A percentile compares a stretch with the other conserved stretches of the same genome.
Evolutionary conservation across 1,139 yeast species (phyloP).

Genomic region (Saccharomyces hybrid): DNA sequence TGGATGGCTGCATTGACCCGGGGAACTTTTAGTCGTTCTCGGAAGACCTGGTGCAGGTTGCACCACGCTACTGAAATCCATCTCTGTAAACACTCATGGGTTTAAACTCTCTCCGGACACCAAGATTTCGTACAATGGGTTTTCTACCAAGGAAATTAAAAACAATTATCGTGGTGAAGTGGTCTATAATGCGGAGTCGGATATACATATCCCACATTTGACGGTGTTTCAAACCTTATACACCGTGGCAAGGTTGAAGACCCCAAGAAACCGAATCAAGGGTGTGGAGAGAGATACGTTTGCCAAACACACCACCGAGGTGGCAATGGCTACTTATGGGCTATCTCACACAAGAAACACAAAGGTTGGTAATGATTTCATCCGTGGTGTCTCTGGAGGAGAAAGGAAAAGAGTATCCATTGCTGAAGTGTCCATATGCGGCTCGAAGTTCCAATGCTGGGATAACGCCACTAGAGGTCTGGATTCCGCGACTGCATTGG

Average conservation of each 20-base stretch:
- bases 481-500: conserved; percentile 73
- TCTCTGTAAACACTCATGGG: conserved; percentile 62
- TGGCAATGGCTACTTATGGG: conserved; percentile 38
- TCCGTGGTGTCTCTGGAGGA: conserved; percentile 40
- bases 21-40: conserved; percentile 62
- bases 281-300: conserved; percentile 33
- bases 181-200: conserved; percentile 42
- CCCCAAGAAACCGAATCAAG: conserved; percentile 33
- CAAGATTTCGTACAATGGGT: conserved; percentile 38
- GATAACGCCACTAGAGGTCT: conserved; percentile 72
- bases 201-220: conserved; percentile 42
- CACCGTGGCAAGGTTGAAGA: conserved; percentile 24
- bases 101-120: conserved; percentile 42
- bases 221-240: conserved; percentile 40
- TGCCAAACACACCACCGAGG: conserved; percentile 34
- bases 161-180: conserved; percentile 50
- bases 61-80: conserved; percentile 60
- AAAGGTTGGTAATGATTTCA: conserved; percentile 38
- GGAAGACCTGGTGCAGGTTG: conserved; percentile 82
- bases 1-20: conserved; percentile 62
- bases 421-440: conserved; percentile 39
- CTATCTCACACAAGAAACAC: conserved; percentile 37
- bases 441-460: conserved; percentile 51
- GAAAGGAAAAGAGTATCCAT: conserved; percentile 38
- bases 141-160: conserved; percentile 38